A percentile compares a stretch with the other conserved stretches of the same genome.
These are phyloP conservation scores for Russula brevipes DNA, from an alignment of 768 basidiomycete species.

Conservation along the genomic window DNA sequence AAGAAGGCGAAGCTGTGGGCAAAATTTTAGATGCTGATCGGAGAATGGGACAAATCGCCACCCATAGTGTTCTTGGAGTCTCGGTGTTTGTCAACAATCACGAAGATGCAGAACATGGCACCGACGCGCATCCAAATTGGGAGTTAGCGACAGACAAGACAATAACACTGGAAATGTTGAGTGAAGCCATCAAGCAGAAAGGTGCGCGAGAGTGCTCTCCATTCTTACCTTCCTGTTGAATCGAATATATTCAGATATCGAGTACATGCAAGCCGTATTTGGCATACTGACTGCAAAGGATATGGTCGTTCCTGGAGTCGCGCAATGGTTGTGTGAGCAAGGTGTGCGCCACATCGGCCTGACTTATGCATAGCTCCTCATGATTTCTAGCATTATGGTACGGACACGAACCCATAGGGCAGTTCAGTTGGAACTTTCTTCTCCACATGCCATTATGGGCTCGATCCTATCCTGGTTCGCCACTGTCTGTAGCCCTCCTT, in stretches of 20 bases:
- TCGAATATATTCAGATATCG: constrained; percentile 34
- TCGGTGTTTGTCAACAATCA: background rate
- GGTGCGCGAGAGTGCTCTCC: constrained; percentile 3
- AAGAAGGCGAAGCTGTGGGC: constrained; percentile 32
- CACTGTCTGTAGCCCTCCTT: constrained; percentile 10
- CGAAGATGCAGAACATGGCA: background rate
- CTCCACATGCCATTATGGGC: constrained; percentile 18
- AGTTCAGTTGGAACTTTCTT: constrained; percentile 14
- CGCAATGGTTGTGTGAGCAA: constrained; percentile 40
- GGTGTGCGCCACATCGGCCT: constrained; percentile 32
- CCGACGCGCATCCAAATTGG: background rate
- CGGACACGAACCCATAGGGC: constrained; percentile 6
- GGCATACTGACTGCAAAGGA: constrained; percentile 37
- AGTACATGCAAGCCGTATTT: constrained; percentile 38
- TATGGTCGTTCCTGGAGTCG: constrained; percentile 30
- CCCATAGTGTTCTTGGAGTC: constrained; percentile 6
- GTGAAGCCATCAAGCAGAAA: constrained; percentile 11
- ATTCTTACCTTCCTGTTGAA: background rate
- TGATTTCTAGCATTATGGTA: constrained; percentile 19
- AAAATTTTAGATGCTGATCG: constrained; percentile 29
- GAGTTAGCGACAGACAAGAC: constrained; percentile 3
- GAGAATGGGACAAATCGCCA: constrained; percentile 9
- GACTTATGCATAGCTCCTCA: background rate
- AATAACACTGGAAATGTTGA: constrained; percentile 7
- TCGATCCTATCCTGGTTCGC: constrained; percentile 17